Evolutionary conservation across 768 basidiomycete genomes (phyloP).

Genomic region (Lyophyllum shimeji): DNA sequence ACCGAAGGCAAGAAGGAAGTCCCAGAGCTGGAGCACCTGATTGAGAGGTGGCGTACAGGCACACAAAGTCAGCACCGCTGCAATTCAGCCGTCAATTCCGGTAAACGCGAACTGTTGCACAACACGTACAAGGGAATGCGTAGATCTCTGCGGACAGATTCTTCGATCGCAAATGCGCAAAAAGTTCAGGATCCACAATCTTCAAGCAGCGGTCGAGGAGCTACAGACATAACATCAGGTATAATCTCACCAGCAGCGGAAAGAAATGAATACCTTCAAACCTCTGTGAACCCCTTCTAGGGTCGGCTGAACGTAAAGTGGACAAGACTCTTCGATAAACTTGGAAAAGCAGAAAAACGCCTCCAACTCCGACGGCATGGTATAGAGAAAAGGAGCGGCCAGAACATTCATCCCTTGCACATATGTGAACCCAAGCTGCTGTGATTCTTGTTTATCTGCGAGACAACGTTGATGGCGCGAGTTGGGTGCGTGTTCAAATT

Average conservation of each 20-base stretch:
- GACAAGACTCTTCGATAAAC: conserved; percentile 94
- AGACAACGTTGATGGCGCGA: not conserved
- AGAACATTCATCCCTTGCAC: conserved; percentile 99
- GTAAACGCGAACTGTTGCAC: not conserved
- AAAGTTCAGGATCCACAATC: conserved; percentile 88
- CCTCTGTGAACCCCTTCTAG: conserved; percentile 95
- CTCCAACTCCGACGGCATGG: conserved; percentile 97
- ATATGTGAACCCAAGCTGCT: conserved; percentile 89
- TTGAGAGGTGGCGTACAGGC: conserved; percentile 96
- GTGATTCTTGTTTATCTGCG: conserved; percentile 71
- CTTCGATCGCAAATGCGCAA: conserved; percentile 77
- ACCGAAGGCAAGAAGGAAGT: conserved; percentile 95
- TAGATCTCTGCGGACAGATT: conserved; percentile 96
- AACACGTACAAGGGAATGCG: conserved; percentile 85
- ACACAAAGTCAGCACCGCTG: conserved; percentile 92
- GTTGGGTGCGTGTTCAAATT: not conserved
- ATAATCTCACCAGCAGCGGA: not conserved
- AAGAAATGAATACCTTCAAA: conserved; percentile 66
- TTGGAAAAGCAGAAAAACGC: conserved; percentile 96
- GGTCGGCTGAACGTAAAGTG: conserved; percentile 95
- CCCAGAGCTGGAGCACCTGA: conserved; percentile 94
- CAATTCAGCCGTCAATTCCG: conserved; percentile 1
- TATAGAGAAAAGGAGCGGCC: conserved; percentile 96
- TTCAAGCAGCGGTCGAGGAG: conserved; percentile 91
- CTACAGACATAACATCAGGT: conserved; percentile 37